Conservation (phyloP, 2,329 filamentous ascomycete species). For the Talaromyces sp. region DNA sequence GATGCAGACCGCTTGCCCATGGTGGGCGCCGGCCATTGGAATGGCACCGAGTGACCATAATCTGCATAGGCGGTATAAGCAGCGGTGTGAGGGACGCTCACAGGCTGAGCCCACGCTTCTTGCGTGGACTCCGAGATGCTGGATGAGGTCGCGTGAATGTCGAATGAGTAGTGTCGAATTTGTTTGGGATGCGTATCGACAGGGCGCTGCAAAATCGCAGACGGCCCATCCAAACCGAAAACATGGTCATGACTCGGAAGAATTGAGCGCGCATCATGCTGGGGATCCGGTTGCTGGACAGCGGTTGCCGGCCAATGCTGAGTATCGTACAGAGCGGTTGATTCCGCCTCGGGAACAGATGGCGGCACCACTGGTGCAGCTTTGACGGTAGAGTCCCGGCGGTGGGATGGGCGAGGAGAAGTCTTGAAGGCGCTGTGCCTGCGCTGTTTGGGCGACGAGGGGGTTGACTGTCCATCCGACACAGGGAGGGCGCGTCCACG, state of each 20-base stretch:
- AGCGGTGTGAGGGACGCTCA: background rate
- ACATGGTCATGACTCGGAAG: background rate
- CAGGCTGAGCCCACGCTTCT: background rate
- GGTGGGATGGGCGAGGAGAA: background rate
- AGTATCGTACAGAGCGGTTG: background rate
- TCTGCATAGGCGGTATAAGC: background rate
- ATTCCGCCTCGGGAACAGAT: background rate
- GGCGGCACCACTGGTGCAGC: background rate
- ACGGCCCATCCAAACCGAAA: background rate
- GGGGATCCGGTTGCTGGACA: background rate
- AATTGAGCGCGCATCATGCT: background rate
- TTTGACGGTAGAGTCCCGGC: background rate
- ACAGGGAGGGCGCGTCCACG: slow-evolving; percentile 75
- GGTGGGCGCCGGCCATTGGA: background rate
- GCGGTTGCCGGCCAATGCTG: background rate
- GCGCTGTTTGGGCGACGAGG: slow-evolving; percentile 7
- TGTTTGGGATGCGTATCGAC: background rate
- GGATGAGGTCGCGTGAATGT: background rate
- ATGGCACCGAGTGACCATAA: background rate
- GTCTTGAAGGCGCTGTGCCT: slow-evolving; percentile 2
- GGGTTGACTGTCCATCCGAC: slow-evolving; percentile 33
- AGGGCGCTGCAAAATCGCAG: background rate
- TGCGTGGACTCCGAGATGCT: background rate
- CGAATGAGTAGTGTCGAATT: background rate
- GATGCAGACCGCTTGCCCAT: slow-evolving; percentile 5